Percentiles rank a stretch among this genome's conserved stretches.
Evolutionary conservation across 1,284 basidiomycete species (phyloP).

Genomic region (Sporisorium scitamineum): DNA sequence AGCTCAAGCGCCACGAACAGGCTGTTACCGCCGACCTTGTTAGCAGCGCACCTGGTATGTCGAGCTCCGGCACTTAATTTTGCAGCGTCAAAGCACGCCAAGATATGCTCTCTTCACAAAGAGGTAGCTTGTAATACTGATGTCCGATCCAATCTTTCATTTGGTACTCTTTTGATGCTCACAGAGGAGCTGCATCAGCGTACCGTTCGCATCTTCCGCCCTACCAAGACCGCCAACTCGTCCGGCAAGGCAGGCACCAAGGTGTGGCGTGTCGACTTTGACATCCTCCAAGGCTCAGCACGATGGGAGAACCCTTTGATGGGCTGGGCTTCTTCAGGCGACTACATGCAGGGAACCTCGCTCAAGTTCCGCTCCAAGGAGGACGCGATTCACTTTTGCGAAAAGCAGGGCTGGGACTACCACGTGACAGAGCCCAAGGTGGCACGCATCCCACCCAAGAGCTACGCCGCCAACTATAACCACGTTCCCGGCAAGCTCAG

Average conservation of each 20-base stretch:
- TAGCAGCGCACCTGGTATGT: slow-evolving; percentile 61
- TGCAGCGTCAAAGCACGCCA: neutral
- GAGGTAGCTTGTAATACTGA: no score
- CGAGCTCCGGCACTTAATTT: neutral
- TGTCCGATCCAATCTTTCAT: neutral
- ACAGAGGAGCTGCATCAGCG: slow-evolving; percentile 86
- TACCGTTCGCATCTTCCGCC: slow-evolving; percentile 90
- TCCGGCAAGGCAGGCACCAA: slow-evolving; percentile 85
- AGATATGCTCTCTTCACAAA: neutral
- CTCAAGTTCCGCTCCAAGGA: slow-evolving; percentile 89
- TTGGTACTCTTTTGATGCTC: neutral
- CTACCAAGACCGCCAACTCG: slow-evolving; percentile 94
- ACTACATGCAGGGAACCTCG: slow-evolving; percentile 95
- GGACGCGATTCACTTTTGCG: slow-evolving; percentile 88
- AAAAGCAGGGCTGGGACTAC: slow-evolving; percentile 69
- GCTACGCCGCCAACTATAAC: slow-evolving; percentile 83
- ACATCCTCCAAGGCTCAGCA: slow-evolving; percentile 85
- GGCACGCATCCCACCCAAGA: slow-evolving; percentile 75
- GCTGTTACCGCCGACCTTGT: slow-evolving; percentile 54
- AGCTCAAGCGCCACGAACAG: slow-evolving; percentile 46
- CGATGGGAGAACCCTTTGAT: slow-evolving; percentile 99
- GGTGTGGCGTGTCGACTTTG: slow-evolving; percentile 95
- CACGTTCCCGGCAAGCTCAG: slow-evolving; percentile 85
- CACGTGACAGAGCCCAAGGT: slow-evolving; percentile 70
- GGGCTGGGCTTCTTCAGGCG: slow-evolving; percentile 87